Evolutionary conservation across 176 grass and related monocot genomes (phyloP), one percentile per base, ranked within the genome.

Genomic region (Oryza australiensis): DNA sequence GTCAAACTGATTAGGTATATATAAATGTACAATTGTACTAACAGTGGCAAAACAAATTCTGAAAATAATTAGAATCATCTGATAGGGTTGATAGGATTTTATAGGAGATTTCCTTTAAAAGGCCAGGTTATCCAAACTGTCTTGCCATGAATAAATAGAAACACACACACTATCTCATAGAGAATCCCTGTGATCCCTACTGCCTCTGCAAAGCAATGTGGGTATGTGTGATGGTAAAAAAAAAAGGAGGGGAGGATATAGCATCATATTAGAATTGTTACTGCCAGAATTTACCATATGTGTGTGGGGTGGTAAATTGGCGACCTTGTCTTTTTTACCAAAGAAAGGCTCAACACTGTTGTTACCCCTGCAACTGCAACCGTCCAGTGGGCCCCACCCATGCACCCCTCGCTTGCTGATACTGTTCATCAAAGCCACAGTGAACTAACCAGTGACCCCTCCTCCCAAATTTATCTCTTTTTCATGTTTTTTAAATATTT

Each of bases 61-160:
- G 13, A 28, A 57, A 34, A 86, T n/a, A n/a, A n/a, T n/a, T n/a
- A 43, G 37, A 10, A 33, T 69, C n/a, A 65, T 41, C 73, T 43
- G 32, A 68, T 55, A 11, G 4, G 5, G 23, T 5, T 7, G 72
- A 20, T 28, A 37, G 24, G 77, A 49, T 16, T 5, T 7, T 77
- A 20, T 28, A 37, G 24, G 77, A 49, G 3, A 51, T 42, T 82
- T 67, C 89, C 75, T 49, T 63, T 87, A 70, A 82, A 28, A 83
- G 86, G 70, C 73, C 74, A 45, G 84, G 23, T 89, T 87, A 89
- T 91, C 89, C 89, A 71, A 81, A 86, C 72, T 68, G 83, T 79
- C 91, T 87, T 82, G 66, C 91, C 85, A 74, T 82, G 84, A 77
- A 80, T 86, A 75, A 85, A 70, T 86, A 69, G 55, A 24, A 23